A percentile compares a stretch with the other conserved stretches of the same genome.
phyloP scores from a whole-genome alignment of 768 basidiomycete genomes.

The Pleurotus sapidus region DNA sequence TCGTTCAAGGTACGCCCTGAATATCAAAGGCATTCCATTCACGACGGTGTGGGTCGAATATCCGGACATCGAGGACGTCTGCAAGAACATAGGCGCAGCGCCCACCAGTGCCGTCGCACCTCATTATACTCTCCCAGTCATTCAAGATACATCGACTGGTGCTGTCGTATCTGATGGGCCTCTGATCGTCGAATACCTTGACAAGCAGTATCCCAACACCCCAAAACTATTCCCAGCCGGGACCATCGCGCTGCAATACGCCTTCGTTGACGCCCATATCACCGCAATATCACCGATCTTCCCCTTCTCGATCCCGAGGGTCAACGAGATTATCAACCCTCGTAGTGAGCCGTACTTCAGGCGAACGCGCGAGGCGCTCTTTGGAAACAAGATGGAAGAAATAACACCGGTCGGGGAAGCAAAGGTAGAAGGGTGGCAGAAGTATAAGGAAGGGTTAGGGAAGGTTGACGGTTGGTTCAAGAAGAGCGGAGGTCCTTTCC shows the following conservation, averaged over 20 bases:
- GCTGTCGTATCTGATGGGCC: constrained; percentile 30
- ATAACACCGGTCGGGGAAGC: not conserved
- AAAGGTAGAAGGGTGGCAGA: not conserved
- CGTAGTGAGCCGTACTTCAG: not conserved
- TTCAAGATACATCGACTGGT: constrained; percentile 36
- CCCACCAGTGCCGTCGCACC: constrained; percentile 22
- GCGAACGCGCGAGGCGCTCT: not conserved
- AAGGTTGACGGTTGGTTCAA: not conserved
- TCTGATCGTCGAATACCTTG: constrained; percentile 39
- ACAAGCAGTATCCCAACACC: constrained; percentile 33
- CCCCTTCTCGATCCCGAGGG: too few relatives aligned
- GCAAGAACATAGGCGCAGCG: constrained; percentile 27
- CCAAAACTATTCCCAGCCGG: not conserved
- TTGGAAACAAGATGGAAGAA: constrained; percentile 1
- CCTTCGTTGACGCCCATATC: not conserved
- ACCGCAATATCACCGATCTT: not conserved
- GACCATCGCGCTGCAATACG: not conserved
- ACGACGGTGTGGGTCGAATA: constrained; percentile 38
- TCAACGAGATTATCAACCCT: not conserved
- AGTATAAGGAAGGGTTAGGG: not conserved
- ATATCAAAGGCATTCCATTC: constrained; percentile 24
- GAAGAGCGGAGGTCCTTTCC: not conserved
- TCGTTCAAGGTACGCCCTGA: constrained; percentile 8
- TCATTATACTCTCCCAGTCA: constrained; percentile 34
- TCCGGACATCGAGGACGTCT: constrained; percentile 34